Evolutionary conservation across 2,329 filamentous ascomycete species (phyloP), one percentile per base, ranked within the genome.

Genomic region (Neophaeococcomyces aloes): DNA sequence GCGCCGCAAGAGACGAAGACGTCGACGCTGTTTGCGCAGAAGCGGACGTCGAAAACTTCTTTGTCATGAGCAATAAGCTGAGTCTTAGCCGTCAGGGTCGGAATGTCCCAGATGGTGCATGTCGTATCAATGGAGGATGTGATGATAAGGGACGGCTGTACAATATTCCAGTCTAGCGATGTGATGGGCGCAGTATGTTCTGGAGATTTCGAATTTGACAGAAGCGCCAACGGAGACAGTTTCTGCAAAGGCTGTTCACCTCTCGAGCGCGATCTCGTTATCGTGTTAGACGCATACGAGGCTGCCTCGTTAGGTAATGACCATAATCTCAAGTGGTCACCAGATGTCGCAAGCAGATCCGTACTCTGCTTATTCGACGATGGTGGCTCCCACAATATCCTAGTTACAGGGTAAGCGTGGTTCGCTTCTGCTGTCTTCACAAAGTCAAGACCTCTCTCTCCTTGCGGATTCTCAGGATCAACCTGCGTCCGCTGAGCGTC

Each of bases 61-160:
- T 96, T 96, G 67, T 98, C 91, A 62, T 98, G 91, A 15, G 91
- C 91, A 64, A 98, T 98, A 35, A 98, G 71, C 62, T 98, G 91
- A 2, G 91, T 98, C 67, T 98, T 98, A 41, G 91, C 91, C 1
- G 91, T 98, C 50, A 98, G 71, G 1, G 91, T 95, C 3, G 91
- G 91, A 44, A 98, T 98, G 62, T 98, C 91, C 91, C 91, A 98
- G 53, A 98, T 98, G 3, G 91, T 98, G 66, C 91, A 98, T 4
- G 91, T 98, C 1, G 91, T 98, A 60, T 98, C 91, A 58, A 98
- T 98, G 62, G 88, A 96, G 3, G 88, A 95, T 1, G 91, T 98
- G 58, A 98, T 98, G 59, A 98, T 98, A 42, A 98, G 71, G 61
- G 89, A 95, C 0, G 91, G 91, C 18, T 87, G 94, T 41, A 98